Percentiles rank a stretch among this genome's conserved stretches.
Conservation (phyloP, 805 yeast species). For the Candida hungchunana region DNA sequence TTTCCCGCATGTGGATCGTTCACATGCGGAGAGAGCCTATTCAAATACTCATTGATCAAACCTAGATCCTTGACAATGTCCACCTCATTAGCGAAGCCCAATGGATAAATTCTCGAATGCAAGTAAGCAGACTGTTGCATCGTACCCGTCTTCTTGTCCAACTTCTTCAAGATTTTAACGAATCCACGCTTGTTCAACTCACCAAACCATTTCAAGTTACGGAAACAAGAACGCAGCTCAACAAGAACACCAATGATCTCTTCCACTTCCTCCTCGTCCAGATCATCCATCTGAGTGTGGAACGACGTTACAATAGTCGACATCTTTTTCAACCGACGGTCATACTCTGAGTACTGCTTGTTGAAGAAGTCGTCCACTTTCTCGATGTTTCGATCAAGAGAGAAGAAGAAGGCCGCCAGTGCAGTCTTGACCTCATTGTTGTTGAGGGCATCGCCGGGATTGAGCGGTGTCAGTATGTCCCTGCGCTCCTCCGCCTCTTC, state of each 20-base stretch:
- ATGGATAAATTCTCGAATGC: slow-evolving; percentile 62
- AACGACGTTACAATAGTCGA: slow-evolving; percentile 30
- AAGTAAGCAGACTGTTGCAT: slow-evolving; percentile 53
- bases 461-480: slow-evolving; percentile 6
- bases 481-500: slow-evolving; percentile 10
- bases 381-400: slow-evolving; percentile 77
- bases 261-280: slow-evolving; percentile 48
- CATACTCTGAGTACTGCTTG: slow-evolving; percentile 68
- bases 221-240: slow-evolving; percentile 68
- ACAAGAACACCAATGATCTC: slow-evolving; percentile 64
- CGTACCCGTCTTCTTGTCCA: slow-evolving; percentile 79
- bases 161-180: slow-evolving; percentile 80
- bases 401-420: slow-evolving; percentile 66
- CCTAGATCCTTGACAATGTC: slow-evolving; percentile 54
- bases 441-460: slow-evolving; percentile 31
- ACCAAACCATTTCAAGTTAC: slow-evolving; percentile 91
- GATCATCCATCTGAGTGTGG: slow-evolving; percentile 36
- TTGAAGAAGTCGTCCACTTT: slow-evolving; percentile 76
- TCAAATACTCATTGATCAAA: slow-evolving; percentile 47
- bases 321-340: slow-evolving; percentile 55
- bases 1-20: slow-evolving; percentile 5
- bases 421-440: slow-evolving; percentile 41
- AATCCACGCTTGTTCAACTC: slow-evolving; percentile 90
- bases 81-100: slow-evolving; percentile 70
- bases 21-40: slow-evolving; percentile 44